Percentiles rank a stretch among this genome's conserved stretches.
phyloP scores from a whole-genome alignment of 306 rosid genomes.

The Rosa lucieae region DNA sequence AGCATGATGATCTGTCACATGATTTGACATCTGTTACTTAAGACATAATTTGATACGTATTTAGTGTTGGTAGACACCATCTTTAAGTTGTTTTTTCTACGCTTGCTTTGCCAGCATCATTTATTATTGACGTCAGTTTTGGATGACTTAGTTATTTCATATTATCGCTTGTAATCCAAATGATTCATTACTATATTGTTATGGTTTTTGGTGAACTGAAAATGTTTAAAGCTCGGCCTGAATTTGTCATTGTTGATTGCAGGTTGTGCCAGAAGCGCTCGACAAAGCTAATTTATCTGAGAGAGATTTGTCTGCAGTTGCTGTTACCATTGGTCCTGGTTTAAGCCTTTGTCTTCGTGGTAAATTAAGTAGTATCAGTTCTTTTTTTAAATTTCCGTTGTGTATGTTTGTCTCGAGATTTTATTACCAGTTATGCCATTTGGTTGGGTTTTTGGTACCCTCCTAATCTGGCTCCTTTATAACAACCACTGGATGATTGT shows the following conservation, averaged over 20 bases:
- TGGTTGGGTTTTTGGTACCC: too few relatives aligned
- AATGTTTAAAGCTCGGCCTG: conserved; percentile 4
- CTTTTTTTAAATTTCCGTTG: neutral
- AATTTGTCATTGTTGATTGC: conserved; percentile 30
- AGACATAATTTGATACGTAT: neutral
- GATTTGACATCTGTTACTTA: neutral
- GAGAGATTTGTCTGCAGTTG: conserved; percentile 84
- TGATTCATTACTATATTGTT: conserved; percentile 12
- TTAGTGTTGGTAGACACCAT: neutral
- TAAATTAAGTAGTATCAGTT: conserved; percentile 31
- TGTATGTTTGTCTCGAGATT: conserved; percentile 15
- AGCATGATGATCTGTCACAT: neutral
- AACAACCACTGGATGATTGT: too few relatives aligned
- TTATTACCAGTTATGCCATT: too few relatives aligned
- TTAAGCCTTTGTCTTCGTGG: conserved; percentile 97
- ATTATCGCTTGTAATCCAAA: neutral
- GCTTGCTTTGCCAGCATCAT: neutral
- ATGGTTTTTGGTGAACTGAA: conserved; percentile 6
- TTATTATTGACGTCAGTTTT: neutral
- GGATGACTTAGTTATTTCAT: conserved; percentile 5
- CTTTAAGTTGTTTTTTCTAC: neutral
- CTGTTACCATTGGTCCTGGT: conserved; percentile 98
- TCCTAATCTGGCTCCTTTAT: too few relatives aligned
- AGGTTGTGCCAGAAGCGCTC: conserved; percentile 94
- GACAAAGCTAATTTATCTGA: conserved; percentile 76